These are phyloP conservation scores for Kwoniella europaea DNA, from an alignment of 768 basidiomycete species.

Conservation along the genomic window DNA sequence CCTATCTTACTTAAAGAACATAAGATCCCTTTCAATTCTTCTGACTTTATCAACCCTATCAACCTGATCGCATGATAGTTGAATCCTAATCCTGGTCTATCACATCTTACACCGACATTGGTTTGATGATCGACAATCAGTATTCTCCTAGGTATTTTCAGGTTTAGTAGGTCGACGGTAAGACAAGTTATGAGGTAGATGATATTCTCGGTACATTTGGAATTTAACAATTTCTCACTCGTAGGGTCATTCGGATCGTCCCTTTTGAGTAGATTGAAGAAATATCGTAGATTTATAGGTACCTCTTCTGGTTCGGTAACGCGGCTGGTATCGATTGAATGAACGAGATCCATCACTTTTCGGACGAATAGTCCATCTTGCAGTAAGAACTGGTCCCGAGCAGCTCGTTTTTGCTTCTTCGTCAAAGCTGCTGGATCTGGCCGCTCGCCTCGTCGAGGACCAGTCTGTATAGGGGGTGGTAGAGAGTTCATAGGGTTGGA, in stretches of 20 bases:
- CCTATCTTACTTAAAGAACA: background rate
- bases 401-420: background rate
- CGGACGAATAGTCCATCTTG: slow-evolving; percentile 2
- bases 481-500: background rate
- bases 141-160: background rate
- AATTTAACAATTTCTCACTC: background rate
- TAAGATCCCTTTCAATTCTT: background rate
- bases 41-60: background rate
- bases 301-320: background rate
- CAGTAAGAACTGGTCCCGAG: background rate
- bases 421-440: background rate
- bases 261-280: background rate
- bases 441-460: no score
- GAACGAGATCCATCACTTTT: background rate
- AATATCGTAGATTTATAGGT: background rate
- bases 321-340: background rate
- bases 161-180: background rate
- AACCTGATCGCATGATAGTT: background rate
- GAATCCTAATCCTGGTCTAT: background rate
- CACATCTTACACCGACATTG: background rate
- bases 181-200: background rate
- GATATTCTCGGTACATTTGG: background rate
- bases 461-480: no score
- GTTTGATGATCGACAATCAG: background rate
- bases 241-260: background rate